Base-by-base conservation (phyloP, 1,139 yeast genomes). In the Candida labiduridarum region DNA sequence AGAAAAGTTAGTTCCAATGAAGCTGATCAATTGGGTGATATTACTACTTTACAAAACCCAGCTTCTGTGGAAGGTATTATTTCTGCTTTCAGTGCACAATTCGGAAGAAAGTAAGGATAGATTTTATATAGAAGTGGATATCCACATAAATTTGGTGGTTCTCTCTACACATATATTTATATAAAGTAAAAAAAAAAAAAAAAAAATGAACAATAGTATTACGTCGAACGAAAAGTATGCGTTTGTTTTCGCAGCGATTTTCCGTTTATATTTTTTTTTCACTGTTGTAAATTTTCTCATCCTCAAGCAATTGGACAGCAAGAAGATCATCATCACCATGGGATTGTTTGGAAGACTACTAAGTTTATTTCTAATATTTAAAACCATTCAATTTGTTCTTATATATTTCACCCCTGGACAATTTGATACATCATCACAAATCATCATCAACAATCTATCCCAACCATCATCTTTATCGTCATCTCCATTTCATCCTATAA, bases 1-100 rank as follows among this genome's bases (percentile, higher is more conserved):
- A 80, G 94, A 70, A 87, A 87, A 71, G 83, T 86, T 48, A 74
- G 85, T 59, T 89, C 90, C 50, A 89, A 89, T 52, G 92, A 86
- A 71, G 88, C 85, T 62, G 91, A 85, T 60, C 89, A 80, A 66
- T 75, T 87, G 59, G 94, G 94, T 52, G 94, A 87, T 67, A 83
- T 82, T 50, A 83, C 89, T n/a, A 86, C 94, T 2, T 78, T 87
- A 63, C 82, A 89, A 29, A 85, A 86, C 62, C 92, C 94, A 12
- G 80, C 78, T 43, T 84, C 84, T 51, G 91, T 87, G 50, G 76
- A 78, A 47, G 85, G 86, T 50, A 82, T 94, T 59, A 86, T 94
- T 52, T 67, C 62, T 25, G 69, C 79, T 39, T 80, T 79, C 58
- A 73, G 61, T 51, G 63, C 65, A 25, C 86, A 82, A 67, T 78